These are phyloP conservation scores for Colletotrichum euphorbiae DNA, from an alignment of 2,329 filamentous ascomycete genomes.

Conservation along the genomic window DNA sequence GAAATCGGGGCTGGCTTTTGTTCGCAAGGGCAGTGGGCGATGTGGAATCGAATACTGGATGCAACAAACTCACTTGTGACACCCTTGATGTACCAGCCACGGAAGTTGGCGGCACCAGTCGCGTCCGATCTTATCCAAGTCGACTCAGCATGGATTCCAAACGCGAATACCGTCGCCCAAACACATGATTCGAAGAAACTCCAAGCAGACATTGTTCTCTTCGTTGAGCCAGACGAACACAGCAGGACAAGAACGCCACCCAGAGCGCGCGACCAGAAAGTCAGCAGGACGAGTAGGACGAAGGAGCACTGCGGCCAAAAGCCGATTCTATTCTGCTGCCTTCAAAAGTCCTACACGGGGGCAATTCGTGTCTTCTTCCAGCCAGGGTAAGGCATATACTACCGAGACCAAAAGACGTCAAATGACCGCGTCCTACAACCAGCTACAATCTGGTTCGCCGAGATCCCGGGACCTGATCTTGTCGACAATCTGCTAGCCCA, in stretches of 20 bases:
- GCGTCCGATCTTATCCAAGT: neutral
- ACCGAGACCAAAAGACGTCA: neutral
- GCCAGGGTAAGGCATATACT: neutral
- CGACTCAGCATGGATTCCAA: neutral
- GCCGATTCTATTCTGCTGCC: neutral
- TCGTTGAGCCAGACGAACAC: neutral
- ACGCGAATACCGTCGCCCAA: neutral
- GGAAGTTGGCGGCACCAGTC: slow-evolving; percentile 3
- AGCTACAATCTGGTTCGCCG: no score
- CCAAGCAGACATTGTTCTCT: neutral
- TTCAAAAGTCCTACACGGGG: neutral
- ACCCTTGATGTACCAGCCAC: slow-evolving; percentile 1
- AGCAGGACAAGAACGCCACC: neutral
- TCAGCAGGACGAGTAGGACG: neutral
- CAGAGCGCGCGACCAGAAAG: neutral
- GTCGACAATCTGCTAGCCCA: no score
- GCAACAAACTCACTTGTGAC: neutral
- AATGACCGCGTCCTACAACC: neutral
- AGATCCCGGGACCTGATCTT: no score
- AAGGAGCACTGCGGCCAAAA: neutral
- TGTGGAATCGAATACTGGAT: neutral
- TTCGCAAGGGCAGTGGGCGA: no score
- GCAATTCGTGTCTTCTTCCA: no score
- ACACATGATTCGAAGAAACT: neutral
- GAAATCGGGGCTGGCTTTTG: slow-evolving; percentile 2